Base-by-base conservation (phyloP, 805 yeast species). In the Spathaspora girioi region DNA sequence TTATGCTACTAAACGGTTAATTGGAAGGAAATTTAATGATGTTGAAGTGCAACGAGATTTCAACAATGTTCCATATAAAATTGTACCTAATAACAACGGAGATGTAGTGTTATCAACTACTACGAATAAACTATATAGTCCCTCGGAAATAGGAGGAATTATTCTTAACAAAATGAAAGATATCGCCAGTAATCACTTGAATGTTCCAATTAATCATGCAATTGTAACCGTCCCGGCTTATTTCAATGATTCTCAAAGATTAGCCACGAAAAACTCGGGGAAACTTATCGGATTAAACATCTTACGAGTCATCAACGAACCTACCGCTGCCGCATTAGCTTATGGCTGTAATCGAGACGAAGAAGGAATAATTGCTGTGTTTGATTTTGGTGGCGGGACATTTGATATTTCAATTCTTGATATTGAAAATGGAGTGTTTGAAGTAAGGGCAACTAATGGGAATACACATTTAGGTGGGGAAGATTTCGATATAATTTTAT, bases 381-480 rank as follows among this genome's bases (percentile, higher is more conserved):
- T 84, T 62, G 96, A 87, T 69, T 77, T 87, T 58, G 94, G 94
- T 59, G 94, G 94, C 53, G 94, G 94, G 54, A 87, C 94, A 41
- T 87, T 87, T 67, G 96, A 87, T 70, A 86, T 87, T 44, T 86
- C 93, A 14, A 77, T 87, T 51, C 71, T 87, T 56, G 89, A 87
- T 58, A 86, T 87, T 53, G 93, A 86, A 60, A 87, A 82, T 59
- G 89, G 91, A 55, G 89, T 87, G 12, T 87, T 87, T 64, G 92
- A 87, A 67, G 94, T 87, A 18, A 75, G 87, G 59, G 86, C 93
- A 45, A 87, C 96, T 32, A 86, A 87, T 64, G 96, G 96, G 59
- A 86, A 87, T 67, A 86, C 93, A 18, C 93, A 86, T 70, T 75
- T 87, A 59, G 96, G 96, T 59, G 96, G 96, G 54, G 93, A 87